A percentile compares a stretch with the other conserved stretches of the same genome.
Conservation (phyloP, 306 rosid genomes). For the Mimosa pudica region DNA sequence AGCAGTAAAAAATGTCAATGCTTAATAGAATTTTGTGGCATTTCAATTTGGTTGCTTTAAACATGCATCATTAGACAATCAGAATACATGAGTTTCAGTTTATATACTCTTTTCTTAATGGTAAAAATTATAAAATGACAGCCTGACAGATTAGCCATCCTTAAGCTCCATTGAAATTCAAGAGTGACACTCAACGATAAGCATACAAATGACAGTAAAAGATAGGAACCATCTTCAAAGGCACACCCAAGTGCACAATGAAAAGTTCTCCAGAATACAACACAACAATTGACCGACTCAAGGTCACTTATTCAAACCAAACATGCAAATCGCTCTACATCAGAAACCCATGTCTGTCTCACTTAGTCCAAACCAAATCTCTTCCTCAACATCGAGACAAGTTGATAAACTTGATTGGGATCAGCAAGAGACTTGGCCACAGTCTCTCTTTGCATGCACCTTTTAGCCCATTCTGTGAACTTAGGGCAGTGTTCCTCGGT, state of each 20-base stretch:
- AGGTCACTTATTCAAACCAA: conserved; percentile 3
- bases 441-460: background rate
- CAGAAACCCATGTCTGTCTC: background rate
- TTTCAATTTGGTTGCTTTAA: background rate
- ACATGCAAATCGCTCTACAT: background rate
- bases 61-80: background rate
- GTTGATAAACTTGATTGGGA: background rate
- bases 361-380: background rate
- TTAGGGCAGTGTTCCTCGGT: background rate
- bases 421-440: background rate
- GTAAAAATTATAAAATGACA: background rate
- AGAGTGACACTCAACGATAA: background rate
- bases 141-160: background rate
- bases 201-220: background rate
- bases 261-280: background rate
- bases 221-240: background rate
- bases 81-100: background rate
- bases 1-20: background rate
- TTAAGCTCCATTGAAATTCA: background rate
- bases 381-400: conserved; percentile 1
- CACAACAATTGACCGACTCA: background rate
- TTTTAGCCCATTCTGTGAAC: background rate
- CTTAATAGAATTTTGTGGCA: background rate
- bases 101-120: background rate
- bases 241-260: background rate